Evolutionary conservation across 2,329 filamentous ascomycete species (phyloP).

Genomic region (Pestalotiopsis sp.): DNA sequence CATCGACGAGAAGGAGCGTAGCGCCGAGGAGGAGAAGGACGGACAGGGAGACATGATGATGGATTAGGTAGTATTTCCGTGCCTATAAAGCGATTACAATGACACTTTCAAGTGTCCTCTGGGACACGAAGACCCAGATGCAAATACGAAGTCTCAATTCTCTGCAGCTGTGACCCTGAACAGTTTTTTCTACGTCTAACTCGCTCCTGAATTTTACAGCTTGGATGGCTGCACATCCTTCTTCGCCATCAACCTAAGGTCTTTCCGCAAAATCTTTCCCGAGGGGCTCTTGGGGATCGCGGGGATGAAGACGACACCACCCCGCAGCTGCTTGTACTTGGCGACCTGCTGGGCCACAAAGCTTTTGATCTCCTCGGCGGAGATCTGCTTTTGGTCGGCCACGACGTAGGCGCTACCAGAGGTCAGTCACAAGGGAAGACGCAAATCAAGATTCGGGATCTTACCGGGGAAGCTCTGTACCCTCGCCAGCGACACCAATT

Average conservation of each 20-base stretch:
- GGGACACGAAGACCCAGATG: no score
- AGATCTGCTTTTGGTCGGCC: constrained; percentile 22
- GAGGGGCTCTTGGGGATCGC: constrained; percentile 36
- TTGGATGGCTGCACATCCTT: constrained; percentile 19
- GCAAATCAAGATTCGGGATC: constrained; percentile 27
- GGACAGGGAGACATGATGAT: no score
- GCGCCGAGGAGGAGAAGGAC: no score
- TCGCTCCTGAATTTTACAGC: constrained; percentile 11
- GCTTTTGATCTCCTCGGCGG: constrained; percentile 20
- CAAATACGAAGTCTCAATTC: no score
- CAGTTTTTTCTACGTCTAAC: neutral
- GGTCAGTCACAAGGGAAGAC: neutral
- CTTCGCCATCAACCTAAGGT: constrained; percentile 30
- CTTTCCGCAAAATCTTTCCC: constrained; percentile 36
- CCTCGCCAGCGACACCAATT: constrained; percentile 47
- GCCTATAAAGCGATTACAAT: no score
- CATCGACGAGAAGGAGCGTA: no score
- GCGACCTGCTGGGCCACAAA: constrained; percentile 28
- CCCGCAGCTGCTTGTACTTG: constrained; percentile 33
- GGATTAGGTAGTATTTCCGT: no score
- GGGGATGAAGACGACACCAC: constrained; percentile 34
- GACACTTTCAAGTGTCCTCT: no score
- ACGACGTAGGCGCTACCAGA: constrained; percentile 25
- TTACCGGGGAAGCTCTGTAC: constrained; percentile 49
- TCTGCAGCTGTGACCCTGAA: neutral